Evolutionary conservation across 2,329 filamentous ascomycete genomes (phyloP).

Genomic region (Incumbomyces delicatus): DNA sequence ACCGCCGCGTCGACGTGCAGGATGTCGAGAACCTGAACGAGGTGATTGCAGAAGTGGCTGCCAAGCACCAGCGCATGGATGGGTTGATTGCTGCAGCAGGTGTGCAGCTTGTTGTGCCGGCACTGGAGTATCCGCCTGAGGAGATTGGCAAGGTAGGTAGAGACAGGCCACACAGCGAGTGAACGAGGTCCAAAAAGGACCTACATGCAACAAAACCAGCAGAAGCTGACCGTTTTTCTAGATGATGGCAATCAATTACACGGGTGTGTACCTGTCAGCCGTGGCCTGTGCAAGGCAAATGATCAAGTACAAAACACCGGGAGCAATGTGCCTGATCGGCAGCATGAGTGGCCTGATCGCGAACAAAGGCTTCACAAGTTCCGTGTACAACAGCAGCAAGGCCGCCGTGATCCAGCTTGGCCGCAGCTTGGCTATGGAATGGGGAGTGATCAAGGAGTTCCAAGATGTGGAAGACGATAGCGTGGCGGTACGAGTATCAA

Average conservation of each 20-base stretch:
- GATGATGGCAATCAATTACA: constrained; percentile 55
- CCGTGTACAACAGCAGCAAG: constrained; percentile 41
- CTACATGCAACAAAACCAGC: no score
- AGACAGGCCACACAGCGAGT: no score
- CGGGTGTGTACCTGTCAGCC: constrained; percentile 53
- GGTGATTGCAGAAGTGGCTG: constrained; percentile 59
- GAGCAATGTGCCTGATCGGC: constrained; percentile 53
- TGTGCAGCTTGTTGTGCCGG: constrained; percentile 69
- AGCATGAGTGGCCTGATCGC: constrained; percentile 54
- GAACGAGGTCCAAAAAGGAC: no score
- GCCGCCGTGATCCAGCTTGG: constrained; percentile 38
- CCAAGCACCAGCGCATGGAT: constrained; percentile 62
- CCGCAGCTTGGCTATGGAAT: constrained; percentile 39
- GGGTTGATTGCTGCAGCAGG: constrained; percentile 66
- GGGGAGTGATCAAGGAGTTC: constrained; percentile 30
- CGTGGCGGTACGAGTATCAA: neutral
- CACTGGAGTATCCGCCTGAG: constrained; percentile 63
- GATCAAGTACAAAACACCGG: constrained; percentile 49
- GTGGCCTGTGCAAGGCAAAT: constrained; percentile 56
- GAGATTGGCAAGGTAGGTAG: constrained; percentile 26
- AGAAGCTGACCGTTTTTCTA: constrained; percentile 46
- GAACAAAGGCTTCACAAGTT: constrained; percentile 43
- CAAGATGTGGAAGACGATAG: constrained; percentile 1
- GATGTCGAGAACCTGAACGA: constrained; percentile 58
- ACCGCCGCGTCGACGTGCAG: constrained; percentile 71